Percentiles rank a stretch among this genome's conserved stretches.
phyloP scores from a whole-genome alignment of 345 rosid species.

The Kandelia obovata region DNA sequence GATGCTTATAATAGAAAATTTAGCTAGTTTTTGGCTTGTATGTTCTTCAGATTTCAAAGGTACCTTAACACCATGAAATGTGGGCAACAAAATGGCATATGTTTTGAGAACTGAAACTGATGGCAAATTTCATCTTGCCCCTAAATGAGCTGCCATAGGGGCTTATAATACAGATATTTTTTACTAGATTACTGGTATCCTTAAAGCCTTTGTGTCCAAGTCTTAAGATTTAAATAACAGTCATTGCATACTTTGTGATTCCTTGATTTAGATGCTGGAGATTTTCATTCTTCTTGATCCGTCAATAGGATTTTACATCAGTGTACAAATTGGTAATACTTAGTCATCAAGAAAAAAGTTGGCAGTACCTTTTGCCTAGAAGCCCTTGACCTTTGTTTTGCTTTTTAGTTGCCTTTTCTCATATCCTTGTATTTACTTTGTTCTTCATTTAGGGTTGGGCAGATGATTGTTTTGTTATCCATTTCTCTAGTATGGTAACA shows the following conservation, averaged over 20 bases:
- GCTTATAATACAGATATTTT: not conserved
- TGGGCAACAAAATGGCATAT: not conserved
- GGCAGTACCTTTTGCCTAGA: not conserved
- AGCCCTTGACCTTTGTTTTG: not conserved
- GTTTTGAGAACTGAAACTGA: not conserved
- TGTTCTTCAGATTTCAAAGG: not conserved
- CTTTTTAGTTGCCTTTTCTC: not conserved
- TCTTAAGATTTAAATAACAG: not conserved
- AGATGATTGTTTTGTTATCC: not conserved
- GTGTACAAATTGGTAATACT: not conserved
- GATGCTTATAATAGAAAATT: not conserved
- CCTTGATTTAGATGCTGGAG: not conserved
- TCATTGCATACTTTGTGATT: not conserved
- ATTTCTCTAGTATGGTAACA: too few relatives aligned
- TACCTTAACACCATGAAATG: slow-evolving; percentile 4
- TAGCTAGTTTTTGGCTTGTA: not conserved
- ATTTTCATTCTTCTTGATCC: not conserved
- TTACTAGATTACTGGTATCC: slow-evolving; percentile 8
- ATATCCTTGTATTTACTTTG: not conserved
- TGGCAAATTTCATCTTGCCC: not conserved
- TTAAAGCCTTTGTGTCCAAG: not conserved
- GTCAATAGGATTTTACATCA: not conserved
- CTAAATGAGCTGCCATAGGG: not conserved
- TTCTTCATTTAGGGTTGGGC: not conserved
- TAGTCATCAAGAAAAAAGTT: not conserved